phyloP scores from a whole-genome alignment of 2,329 filamentous ascomycete species.

The Lecanicillium sp. region DNA sequence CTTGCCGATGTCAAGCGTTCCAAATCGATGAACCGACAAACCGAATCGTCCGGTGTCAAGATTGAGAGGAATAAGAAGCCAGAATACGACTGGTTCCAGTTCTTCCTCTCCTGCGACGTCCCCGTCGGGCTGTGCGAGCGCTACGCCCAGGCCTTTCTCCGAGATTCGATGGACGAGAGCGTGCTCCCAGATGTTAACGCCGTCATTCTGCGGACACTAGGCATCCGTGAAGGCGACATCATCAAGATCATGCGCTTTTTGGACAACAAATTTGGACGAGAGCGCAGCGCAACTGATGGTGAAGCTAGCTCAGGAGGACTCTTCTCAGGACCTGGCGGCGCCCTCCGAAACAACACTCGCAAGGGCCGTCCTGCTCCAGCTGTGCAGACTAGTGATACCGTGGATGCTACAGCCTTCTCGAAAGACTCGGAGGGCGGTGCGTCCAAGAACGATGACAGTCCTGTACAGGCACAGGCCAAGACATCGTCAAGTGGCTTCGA shows the following conservation, averaged over 20 bases:
- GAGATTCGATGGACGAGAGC: conserved; percentile 94
- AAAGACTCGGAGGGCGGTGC: conserved; percentile 39
- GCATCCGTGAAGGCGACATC: conserved; percentile 94
- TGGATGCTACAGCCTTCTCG: conserved; percentile 82
- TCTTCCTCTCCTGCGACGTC: conserved; percentile 90
- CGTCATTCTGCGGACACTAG: conserved; percentile 74
- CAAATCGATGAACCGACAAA: conserved; percentile 27
- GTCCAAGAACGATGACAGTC: conserved; percentile 17
- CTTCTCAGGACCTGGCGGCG: conserved; percentile 89
- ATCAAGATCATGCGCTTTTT: conserved; percentile 88
- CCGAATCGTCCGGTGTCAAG: conserved; percentile 48
- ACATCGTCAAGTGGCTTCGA: conserved; percentile 63
- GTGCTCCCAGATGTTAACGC: conserved; percentile 85
- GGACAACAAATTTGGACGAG: conserved; percentile 72
- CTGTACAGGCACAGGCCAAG: conserved; percentile 21
- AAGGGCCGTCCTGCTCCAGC: conserved; percentile 84
- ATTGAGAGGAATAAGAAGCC: conserved; percentile 57
- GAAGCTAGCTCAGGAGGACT: conserved; percentile 60
- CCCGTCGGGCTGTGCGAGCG: conserved; percentile 89
- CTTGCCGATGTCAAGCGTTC: conserved; percentile 72
- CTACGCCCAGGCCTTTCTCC: conserved; percentile 81
- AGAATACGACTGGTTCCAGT: conserved; percentile 98
- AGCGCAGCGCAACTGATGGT: conserved; percentile 46
- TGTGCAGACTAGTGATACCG: conserved; percentile 77
- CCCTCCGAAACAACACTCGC: conserved; percentile 86